These are phyloP conservation scores for Syncephalastrum sp. DNA, from an alignment of 371 early-diverging fungal species.

Conservation along the genomic window DNA sequence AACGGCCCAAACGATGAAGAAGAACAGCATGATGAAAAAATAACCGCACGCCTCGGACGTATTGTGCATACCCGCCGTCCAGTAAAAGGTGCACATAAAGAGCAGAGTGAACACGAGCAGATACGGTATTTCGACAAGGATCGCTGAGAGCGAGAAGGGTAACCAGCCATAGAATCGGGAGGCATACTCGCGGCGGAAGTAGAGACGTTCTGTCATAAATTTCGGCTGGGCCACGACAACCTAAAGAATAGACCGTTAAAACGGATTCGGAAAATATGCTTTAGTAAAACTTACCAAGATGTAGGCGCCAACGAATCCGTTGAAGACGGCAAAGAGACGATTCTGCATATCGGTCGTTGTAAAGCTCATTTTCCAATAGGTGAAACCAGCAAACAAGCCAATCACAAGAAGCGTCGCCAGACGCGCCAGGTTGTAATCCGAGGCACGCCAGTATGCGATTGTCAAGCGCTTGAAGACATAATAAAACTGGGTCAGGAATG, in stretches of 20 bases:
- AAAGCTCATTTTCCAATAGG: constrained; percentile 56
- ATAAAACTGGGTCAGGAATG: constrained; percentile 31
- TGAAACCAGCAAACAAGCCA: constrained; percentile 51
- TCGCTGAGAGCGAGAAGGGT: constrained; percentile 51
- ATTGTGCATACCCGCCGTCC: constrained; percentile 57
- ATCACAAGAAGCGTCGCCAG: constrained; percentile 34
- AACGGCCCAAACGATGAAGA: constrained; percentile 60
- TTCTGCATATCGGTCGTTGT: constrained; percentile 58
- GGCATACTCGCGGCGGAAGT: constrained; percentile 65
- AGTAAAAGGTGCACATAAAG: constrained; percentile 62
- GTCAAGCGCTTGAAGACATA: constrained; percentile 52
- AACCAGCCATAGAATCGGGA: constrained; percentile 66
- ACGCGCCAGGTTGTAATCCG: constrained; percentile 59
- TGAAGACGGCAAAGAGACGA: constrained; percentile 67
- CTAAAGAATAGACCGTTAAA: not conserved
- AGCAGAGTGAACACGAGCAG: constrained; percentile 42
- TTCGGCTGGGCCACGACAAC: constrained; percentile 48
- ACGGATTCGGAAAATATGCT: not conserved
- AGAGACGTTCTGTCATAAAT: constrained; percentile 63
- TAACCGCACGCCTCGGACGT: constrained; percentile 48
- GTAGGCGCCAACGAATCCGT: constrained; percentile 55
- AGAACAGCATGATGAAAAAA: constrained; percentile 53
- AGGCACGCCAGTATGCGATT: constrained; percentile 53
- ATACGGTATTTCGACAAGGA: constrained; percentile 57
- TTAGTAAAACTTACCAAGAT: constrained; percentile 23